Evolutionary conservation across 1,284 basidiomycete genomes (phyloP), one percentile per base, ranked within the genome.

Genomic region (Caloboletus inedulis): DNA sequence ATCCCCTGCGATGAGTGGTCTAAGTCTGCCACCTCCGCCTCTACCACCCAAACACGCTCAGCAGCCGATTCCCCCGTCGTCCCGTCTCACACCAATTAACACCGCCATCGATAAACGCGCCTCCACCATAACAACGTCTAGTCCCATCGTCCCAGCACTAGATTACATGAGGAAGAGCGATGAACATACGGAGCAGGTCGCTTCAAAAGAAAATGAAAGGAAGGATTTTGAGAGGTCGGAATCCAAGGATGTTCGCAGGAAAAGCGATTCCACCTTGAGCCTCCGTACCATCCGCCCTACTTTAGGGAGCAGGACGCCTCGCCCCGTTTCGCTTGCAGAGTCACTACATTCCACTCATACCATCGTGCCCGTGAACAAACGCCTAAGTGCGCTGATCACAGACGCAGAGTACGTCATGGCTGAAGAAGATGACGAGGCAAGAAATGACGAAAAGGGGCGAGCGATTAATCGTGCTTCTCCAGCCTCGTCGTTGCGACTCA

Each of bases 211-310:
- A 55, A 69, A 63, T 43, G 62, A 63, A 23, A 57, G 61, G 51
- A 65, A 53, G 19, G 69, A 70, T 40, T 53, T 70, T 40, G 68
- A 71, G 58, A 85, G 81, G 69, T 81, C 82, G 55, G 69, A 76
- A 52, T 62, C 64, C 59, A 87, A 82, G 70, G 85, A 88, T 57
- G 72, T 76, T 33, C 85, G 83, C 80, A 72, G 87, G 58, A 85
- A 85, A 69, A 87, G 85, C 59, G 87, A 89, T 68, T 82, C 87
- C 7, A 87, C 85, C 12, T 81, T 84, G 65, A 84, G 85, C 62
- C 81, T 85, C 62, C 77, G 79, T 56, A 89, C 87, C 30, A 79
- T 87, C 53, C 78, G 85, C 31, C 80, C 84, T 41, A 75, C 77
- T 23, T 57, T 73, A 19, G 76, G 74, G 33, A 74, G 70, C 53